A percentile compares a stretch with the other conserved stretches of the same genome.
Conservation (phyloP, 148 eudicot genomes). For the Rheum nobile region DNA sequence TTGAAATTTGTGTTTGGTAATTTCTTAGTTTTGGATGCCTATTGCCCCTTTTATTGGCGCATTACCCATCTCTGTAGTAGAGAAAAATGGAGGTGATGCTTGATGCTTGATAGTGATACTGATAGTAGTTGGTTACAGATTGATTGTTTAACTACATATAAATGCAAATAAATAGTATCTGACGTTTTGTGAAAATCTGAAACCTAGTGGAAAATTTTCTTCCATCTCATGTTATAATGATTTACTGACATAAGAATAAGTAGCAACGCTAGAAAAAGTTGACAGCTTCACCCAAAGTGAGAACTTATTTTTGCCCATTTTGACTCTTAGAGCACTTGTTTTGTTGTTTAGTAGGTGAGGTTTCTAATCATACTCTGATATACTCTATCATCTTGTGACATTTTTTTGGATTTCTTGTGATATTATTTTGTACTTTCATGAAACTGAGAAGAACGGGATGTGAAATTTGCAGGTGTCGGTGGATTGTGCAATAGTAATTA, state of each 20-base stretch:
- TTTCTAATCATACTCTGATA: neutral
- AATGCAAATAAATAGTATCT: neutral
- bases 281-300: neutral
- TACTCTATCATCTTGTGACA: neutral
- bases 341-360: neutral
- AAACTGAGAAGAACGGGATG: neutral
- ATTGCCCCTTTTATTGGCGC: neutral
- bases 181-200: neutral
- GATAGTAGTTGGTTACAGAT: neutral
- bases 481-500: conserved; percentile 73
- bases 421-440: neutral
- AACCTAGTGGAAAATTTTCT: neutral
- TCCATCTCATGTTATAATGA: neutral
- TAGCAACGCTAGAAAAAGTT: neutral
- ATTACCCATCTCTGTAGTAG: neutral
- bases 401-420: neutral
- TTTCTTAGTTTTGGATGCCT: neutral
- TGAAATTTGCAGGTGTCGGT: conserved; percentile 54
- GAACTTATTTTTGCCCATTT: neutral
- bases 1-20: neutral
- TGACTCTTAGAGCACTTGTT: neutral
- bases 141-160: neutral
- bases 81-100: neutral
- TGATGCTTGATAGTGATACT: neutral
- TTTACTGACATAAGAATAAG: neutral